Percentiles rank a stretch among this genome's conserved stretches.
Conservation (phyloP, 257 asterid genomes). For the Penstemon davidsonii region DNA sequence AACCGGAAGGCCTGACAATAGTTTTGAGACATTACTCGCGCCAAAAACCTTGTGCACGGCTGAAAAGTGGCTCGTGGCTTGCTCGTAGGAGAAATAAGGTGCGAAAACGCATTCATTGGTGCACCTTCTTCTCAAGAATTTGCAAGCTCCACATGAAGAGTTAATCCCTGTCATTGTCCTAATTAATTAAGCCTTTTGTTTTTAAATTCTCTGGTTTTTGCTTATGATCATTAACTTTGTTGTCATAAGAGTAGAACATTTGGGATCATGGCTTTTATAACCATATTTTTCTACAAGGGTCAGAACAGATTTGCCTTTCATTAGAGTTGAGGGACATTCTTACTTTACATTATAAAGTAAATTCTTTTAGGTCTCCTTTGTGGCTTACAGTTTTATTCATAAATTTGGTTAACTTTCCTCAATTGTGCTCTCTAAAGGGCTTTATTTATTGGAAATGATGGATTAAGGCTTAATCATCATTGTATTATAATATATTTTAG, state of each 20-base stretch:
- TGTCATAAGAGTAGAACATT: conserved; percentile 1
- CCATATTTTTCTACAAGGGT: conserved; percentile 25
- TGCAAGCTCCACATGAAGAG: conserved; percentile 79
- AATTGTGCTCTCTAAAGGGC: conserved; percentile 31
- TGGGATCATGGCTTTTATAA: conserved; percentile 41
- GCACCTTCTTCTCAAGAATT: conserved; percentile 71
- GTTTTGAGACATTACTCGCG: conserved; percentile 74
- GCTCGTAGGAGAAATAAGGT: conserved; percentile 61
- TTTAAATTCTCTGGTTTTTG: conserved; percentile 1
- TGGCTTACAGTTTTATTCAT: conserved; percentile 61
- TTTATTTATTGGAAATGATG: conserved; percentile 30
- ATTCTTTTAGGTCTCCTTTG: conserved; percentile 65
- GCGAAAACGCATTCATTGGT: conserved; percentile 61
- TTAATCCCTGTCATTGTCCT: conserved; percentile 51
- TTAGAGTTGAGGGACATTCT: conserved; percentile 37
- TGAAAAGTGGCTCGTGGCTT: conserved; percentile 56
- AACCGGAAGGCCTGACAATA: conserved; percentile 49
- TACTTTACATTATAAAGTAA: conserved; percentile 40
- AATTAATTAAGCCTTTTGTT: background rate
- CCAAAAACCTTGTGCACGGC: conserved; percentile 78
- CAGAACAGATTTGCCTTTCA: conserved; percentile 18
- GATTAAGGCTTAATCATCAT: background rate
- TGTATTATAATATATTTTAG: conserved; percentile 1
- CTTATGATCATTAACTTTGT: conserved; percentile 2
- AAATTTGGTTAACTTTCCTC: conserved; percentile 54